Evolutionary conservation across 208 protist genomes (phyloP).

Genomic region (Crithidia sp.): DNA sequence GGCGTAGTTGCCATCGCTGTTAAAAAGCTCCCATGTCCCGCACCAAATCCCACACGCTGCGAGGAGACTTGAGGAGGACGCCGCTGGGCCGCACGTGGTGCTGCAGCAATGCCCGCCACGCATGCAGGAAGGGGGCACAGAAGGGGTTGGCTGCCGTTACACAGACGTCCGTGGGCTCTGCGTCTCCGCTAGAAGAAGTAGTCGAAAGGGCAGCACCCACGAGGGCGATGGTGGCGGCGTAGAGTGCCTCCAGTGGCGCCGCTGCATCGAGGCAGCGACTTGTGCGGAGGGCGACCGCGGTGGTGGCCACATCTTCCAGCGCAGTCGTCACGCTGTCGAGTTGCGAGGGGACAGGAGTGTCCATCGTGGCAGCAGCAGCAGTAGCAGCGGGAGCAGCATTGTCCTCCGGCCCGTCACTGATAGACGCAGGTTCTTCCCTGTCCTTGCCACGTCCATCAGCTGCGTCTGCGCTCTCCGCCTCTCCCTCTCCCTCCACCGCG

Average conservation of each 20-base stretch:
- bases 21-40: slow-evolving; percentile 27
- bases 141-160: slow-evolving; percentile 13
- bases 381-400: not conserved
- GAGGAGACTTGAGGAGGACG: slow-evolving; percentile 25
- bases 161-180: not conserved
- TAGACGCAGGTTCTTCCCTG: not conserved
- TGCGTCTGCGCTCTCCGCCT: not conserved
- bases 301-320: slow-evolving; percentile 13
- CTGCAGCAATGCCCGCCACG: slow-evolving; percentile 40
- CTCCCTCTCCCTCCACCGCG: not conserved
- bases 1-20: slow-evolving; percentile 26
- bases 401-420: too few relatives aligned
- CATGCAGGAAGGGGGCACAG: slow-evolving; percentile 18
- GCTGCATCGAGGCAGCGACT: not conserved
- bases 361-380: not conserved
- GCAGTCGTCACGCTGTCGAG: not conserved
- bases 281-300: not conserved
- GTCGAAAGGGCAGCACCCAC: not conserved
- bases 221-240: slow-evolving; percentile 10
- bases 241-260: slow-evolving; percentile 5
- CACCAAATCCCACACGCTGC: slow-evolving; percentile 41
- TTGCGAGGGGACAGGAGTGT: not conserved
- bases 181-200: not conserved
- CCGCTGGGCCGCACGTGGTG: slow-evolving; percentile 39
- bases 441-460: not conserved